Conservation (phyloP, 257 asterid species). For the Ophiorrhiza pumila region DNA sequence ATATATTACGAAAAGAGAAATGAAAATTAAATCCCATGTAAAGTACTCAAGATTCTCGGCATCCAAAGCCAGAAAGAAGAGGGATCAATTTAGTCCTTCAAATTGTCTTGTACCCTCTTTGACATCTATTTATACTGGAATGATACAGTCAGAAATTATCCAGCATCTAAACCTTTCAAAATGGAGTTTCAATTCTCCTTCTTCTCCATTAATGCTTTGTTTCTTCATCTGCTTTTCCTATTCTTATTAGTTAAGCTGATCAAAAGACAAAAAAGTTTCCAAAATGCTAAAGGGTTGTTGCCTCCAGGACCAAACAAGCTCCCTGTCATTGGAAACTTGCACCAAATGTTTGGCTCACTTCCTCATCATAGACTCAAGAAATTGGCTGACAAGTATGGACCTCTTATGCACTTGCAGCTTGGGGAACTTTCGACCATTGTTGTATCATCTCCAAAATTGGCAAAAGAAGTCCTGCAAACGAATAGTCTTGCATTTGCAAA, state of each 20-base stretch:
- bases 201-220: neutral
- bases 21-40: too few species aligned
- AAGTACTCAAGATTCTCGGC: too few species aligned
- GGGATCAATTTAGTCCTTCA: too few species aligned
- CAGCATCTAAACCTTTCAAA: neutral
- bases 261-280: neutral
- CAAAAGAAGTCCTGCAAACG: slow-evolving; percentile 28
- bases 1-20: too few species aligned
- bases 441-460: slow-evolving; percentile 24
- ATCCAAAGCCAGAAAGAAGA: too few species aligned
- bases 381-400: slow-evolving; percentile 23
- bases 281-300: neutral
- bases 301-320: slow-evolving; percentile 29
- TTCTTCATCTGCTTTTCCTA: neutral
- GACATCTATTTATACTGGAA: neutral
- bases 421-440: slow-evolving; percentile 24
- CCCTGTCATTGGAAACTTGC: slow-evolving; percentile 26
- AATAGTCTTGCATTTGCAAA: slow-evolving; percentile 21
- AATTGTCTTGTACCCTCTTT: too few species aligned
- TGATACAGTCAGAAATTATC: neutral
- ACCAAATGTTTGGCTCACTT: slow-evolving; percentile 21
- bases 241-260: neutral
- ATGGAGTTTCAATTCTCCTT: neutral
- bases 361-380: slow-evolving; percentile 19
- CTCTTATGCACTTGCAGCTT: slow-evolving; percentile 20